Conservation (phyloP, 805 yeast genomes). For the Kuraishia floccosa region DNA sequence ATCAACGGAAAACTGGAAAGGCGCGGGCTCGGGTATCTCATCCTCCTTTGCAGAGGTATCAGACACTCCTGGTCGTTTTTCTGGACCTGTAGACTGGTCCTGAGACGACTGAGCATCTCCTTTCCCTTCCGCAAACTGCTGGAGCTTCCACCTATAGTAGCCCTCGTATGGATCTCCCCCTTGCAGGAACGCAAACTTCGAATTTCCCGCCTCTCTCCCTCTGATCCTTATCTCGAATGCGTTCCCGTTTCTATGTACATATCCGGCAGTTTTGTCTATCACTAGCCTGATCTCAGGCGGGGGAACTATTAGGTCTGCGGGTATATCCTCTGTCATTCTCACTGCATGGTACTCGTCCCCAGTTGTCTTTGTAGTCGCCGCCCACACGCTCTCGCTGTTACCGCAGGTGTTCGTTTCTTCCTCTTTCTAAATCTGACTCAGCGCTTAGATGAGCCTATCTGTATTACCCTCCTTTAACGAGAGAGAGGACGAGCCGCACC, state of each 20-base stretch:
- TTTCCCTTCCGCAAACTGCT: constrained; percentile 14
- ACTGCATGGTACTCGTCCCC: no score
- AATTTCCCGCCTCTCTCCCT: constrained; percentile 29
- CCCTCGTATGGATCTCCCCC: constrained; percentile 40
- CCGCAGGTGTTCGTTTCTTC: no score
- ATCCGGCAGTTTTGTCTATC: constrained; percentile 63
- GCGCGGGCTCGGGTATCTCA: constrained; percentile 10
- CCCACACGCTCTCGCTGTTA: no score
- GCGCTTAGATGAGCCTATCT: no score
- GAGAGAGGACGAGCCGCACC: no score
- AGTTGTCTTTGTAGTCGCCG: no score
- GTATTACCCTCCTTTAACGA: no score
- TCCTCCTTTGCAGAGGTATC: no score
- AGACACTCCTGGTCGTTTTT: no score
- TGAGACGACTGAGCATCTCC: no score
- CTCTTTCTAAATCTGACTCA: no score
- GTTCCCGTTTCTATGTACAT: constrained; percentile 57
- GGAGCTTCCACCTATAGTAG: constrained; percentile 42
- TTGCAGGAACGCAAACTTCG: constrained; percentile 54
- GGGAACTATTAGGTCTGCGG: constrained; percentile 37
- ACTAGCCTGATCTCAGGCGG: constrained; percentile 37
- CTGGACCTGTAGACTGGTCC: constrained; percentile 6
- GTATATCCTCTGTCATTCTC: constrained; percentile 1
- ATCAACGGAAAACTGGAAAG: constrained; percentile 16
- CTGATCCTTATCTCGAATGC: constrained; percentile 51